Conservation (phyloP, 345 rosid species). For the Camelina laxa region DNA sequence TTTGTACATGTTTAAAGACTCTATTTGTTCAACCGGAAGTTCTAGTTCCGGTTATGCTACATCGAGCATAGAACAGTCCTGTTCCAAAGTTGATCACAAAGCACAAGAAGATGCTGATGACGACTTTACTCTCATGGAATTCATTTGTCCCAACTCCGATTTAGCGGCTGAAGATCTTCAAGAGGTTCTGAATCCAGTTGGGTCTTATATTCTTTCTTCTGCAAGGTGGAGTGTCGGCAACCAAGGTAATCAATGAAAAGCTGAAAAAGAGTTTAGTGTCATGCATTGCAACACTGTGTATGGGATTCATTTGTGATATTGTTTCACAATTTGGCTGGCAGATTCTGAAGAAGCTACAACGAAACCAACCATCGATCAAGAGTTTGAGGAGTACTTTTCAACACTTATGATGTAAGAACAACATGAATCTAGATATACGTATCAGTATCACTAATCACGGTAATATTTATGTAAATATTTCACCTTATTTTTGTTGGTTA, state of each 20-base stretch:
- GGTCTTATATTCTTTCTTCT: constrained; percentile 30
- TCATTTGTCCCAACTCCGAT: constrained; percentile 25
- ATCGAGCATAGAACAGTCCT: constrained; percentile 29
- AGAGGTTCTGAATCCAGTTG: constrained; percentile 23
- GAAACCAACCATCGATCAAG: constrained; percentile 88
- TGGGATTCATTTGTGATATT: not conserved
- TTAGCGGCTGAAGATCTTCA: constrained; percentile 18
- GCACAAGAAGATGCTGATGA: constrained; percentile 17
- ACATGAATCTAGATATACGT: not conserved
- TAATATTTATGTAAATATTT: not conserved
- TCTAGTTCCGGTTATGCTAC: constrained; percentile 17
- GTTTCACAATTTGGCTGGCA: constrained; percentile 16
- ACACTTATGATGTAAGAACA: constrained; percentile 61
- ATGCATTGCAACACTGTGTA: not conserved
- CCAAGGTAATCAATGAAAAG: constrained; percentile 14
- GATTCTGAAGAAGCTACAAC: constrained; percentile 18
- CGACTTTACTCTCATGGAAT: constrained; percentile 26
- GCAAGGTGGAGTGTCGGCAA: constrained; percentile 30
- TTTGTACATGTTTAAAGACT: constrained; percentile 9
- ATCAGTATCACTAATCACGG: not conserved
- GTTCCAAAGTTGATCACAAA: constrained; percentile 17
- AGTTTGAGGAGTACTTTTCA: constrained; percentile 89
- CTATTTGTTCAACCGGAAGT: constrained; percentile 27
- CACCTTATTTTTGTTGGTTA: not conserved
- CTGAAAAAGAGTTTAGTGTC: not conserved